Evolutionary conservation across 2,329 filamentous ascomycete species (phyloP).

Genomic region (Aspergillus latus): DNA sequence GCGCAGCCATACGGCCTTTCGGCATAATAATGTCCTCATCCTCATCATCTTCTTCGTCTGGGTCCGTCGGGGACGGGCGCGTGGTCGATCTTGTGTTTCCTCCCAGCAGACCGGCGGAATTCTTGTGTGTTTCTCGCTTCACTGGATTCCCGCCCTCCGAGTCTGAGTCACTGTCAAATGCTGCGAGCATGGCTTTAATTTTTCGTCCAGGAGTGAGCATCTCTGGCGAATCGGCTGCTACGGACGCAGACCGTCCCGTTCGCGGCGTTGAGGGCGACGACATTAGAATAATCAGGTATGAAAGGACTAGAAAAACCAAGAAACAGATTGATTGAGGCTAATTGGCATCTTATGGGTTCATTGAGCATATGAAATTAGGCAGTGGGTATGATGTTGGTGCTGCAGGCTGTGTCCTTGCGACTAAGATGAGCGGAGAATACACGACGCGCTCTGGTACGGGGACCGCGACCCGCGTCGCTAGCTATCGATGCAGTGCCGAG

Average conservation of each 20-base stretch:
- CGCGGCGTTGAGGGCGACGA: conserved; percentile 35
- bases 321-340: neutral
- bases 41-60: conserved; percentile 24
- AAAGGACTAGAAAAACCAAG: neutral
- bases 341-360: conserved; percentile 6
- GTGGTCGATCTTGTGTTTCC: neutral
- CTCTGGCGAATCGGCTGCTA: conserved; percentile 29
- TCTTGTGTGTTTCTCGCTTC: conserved; percentile 12
- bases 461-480: conserved; percentile 17
- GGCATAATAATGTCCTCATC: conserved; percentile 57
- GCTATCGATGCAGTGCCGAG: conserved; percentile 13
- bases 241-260: conserved; percentile 34
- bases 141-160: conserved; percentile 39
- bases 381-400: neutral
- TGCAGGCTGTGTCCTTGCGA: neutral
- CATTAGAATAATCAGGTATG: conserved; percentile 20
- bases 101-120: conserved; percentile 6
- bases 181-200: conserved; percentile 51
- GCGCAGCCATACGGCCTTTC: conserved; percentile 63
- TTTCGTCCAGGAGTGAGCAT: conserved; percentile 48
- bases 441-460: conserved; percentile 5
- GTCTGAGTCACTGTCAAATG: conserved; percentile 49
- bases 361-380: neutral
- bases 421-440: conserved; percentile 18
- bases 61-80: conserved; percentile 6